A percentile compares a stretch with the other conserved stretches of the same genome.
phyloP scores from a whole-genome alignment of 2,329 filamentous ascomycete species.

The Pestalotiopsis sp. region DNA sequence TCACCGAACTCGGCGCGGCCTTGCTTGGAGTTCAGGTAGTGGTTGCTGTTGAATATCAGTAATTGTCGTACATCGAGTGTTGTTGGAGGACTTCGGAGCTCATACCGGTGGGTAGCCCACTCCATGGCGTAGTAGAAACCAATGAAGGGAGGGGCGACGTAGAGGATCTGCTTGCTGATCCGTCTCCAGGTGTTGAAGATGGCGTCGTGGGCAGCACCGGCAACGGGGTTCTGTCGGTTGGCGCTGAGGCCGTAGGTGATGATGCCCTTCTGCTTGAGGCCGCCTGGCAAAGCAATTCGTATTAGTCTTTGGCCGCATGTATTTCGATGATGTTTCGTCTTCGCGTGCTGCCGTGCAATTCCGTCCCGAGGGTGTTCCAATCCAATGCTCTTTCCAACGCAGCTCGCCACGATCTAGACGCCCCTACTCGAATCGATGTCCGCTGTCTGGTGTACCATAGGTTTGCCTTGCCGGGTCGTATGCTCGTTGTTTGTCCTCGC shows the following conservation, averaged over 20 bases:
- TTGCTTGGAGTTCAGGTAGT: slow-evolving; percentile 19
- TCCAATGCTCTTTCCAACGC: not conserved
- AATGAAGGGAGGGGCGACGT: slow-evolving; percentile 78
- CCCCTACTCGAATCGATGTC: not conserved
- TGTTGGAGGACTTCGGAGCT: slow-evolving; percentile 54
- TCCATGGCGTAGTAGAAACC: slow-evolving; percentile 80
- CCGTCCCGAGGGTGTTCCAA: not conserved
- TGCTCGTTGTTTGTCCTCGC: slow-evolving; percentile 1
- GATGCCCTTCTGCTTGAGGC: slow-evolving; percentile 65
- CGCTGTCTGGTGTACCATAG: slow-evolving; percentile 19
- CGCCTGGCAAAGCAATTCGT: slow-evolving; percentile 40
- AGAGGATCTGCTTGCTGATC: slow-evolving; percentile 82
- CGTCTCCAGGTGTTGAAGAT: slow-evolving; percentile 95
- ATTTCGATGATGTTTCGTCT: not conserved
- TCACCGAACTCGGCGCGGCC: slow-evolving; percentile 17
- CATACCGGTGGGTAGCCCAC: slow-evolving; percentile 89
- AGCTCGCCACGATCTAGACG: not conserved
- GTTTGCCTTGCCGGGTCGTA: slow-evolving; percentile 9
- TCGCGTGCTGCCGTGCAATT: not conserved
- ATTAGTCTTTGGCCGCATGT: not conserved
- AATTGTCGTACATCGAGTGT: not conserved
- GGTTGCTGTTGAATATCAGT: slow-evolving; percentile 11
- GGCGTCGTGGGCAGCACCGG: slow-evolving; percentile 74
- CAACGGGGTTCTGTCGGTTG: slow-evolving; percentile 87
- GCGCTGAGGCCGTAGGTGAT: slow-evolving; percentile 74